Evolutionary conservation across 1,284 basidiomycete species (phyloP).

Genomic region (Takashimella koratensis): DNA sequence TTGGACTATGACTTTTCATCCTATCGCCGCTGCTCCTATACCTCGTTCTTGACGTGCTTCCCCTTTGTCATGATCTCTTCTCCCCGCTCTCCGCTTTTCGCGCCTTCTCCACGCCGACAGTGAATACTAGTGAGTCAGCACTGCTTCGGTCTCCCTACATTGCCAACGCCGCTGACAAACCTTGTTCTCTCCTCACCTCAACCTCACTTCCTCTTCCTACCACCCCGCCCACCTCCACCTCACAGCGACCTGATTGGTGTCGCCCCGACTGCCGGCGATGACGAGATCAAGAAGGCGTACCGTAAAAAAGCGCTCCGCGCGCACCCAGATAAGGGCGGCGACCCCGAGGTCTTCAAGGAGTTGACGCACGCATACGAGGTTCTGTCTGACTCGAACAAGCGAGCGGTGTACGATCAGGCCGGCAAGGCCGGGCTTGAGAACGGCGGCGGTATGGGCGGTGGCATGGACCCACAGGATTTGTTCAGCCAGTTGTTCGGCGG

Average conservation of each 20-base stretch:
- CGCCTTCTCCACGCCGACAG: constrained; percentile 50
- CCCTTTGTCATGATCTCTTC: neutral
- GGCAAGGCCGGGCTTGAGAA: constrained; percentile 91
- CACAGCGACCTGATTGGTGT: constrained; percentile 71
- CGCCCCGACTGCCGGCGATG: constrained; percentile 67
- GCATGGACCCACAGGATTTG: constrained; percentile 96
- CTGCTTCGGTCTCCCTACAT: neutral
- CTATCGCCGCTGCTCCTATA: neutral
- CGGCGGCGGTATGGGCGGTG: constrained; percentile 74
- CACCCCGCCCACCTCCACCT: constrained; percentile 7
- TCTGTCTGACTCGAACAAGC: constrained; percentile 83
- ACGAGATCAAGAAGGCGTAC: constrained; percentile 90
- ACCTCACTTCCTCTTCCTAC: neutral
- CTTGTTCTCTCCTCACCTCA: neutral
- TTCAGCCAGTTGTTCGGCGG: constrained; percentile 94
- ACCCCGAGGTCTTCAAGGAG: constrained; percentile 96
- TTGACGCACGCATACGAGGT: constrained; percentile 96
- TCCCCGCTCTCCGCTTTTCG: neutral
- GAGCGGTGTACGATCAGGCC: constrained; percentile 80
- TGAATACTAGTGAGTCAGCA: constrained; percentile 63
- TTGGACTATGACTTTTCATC: constrained; percentile 2
- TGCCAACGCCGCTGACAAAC: constrained; percentile 5
- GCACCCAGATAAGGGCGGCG: constrained; percentile 96
- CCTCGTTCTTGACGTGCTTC: neutral
- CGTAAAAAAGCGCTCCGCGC: constrained; percentile 85